These are phyloP conservation scores for Orbilia quercus DNA, from an alignment of 2,329 filamentous ascomycete genomes.

Conservation along the genomic window DNA sequence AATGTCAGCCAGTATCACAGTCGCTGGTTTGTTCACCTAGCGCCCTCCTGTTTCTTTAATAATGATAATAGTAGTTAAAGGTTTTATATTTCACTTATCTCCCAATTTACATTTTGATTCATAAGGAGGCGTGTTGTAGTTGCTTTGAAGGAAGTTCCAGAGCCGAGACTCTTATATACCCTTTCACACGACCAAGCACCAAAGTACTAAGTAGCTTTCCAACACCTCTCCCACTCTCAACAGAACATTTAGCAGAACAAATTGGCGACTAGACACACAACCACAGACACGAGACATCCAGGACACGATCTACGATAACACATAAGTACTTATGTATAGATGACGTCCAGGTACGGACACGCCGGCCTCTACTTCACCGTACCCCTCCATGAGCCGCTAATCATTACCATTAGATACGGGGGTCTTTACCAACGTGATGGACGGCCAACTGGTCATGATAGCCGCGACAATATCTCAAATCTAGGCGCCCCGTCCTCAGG, in stretches of 20 bases:
- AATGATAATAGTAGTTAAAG: too few species aligned
- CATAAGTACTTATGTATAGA: constrained; percentile 50
- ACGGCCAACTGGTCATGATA: constrained; percentile 40
- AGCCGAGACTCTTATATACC: too few species aligned
- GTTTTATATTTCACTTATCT: too few species aligned
- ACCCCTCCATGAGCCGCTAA: neutral
- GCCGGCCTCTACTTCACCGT: neutral
- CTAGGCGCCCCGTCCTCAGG: constrained; percentile 58
- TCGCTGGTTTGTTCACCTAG: too few species aligned
- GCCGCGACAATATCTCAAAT: constrained; percentile 24
- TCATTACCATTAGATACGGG: constrained; percentile 35
- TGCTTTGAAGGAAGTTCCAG: too few species aligned
- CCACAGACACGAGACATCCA: neutral
- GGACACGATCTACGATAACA: neutral
- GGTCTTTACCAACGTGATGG: constrained; percentile 55
- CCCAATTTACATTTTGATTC: too few species aligned
- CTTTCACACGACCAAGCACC: too few species aligned
- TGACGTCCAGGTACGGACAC: constrained; percentile 46
- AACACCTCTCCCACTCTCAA: neutral
- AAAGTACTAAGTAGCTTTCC: neutral
- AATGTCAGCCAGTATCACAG: too few species aligned
- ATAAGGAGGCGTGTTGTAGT: too few species aligned
- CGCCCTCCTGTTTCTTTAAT: too few species aligned
- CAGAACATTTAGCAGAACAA: neutral
- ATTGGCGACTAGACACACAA: neutral